A percentile compares a stretch with the other conserved stretches of the same genome.
Evolutionary conservation across 768 basidiomycete species (phyloP).

Genomic region (Boletus sensibilis): DNA sequence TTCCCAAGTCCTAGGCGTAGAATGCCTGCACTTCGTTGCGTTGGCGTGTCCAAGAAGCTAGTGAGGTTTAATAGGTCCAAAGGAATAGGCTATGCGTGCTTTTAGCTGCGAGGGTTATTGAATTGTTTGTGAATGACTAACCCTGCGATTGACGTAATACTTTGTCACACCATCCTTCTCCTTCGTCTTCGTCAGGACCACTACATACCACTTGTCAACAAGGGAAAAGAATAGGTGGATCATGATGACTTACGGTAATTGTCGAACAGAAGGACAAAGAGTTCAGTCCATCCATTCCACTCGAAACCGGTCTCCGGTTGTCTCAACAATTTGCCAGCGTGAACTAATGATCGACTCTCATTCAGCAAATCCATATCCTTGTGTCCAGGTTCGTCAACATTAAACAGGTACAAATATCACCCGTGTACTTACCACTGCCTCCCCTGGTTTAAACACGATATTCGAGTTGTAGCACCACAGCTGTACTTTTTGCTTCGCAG

Average conservation of each 20-base stretch:
- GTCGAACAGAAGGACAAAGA: slow-evolving; percentile 90
- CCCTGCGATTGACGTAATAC: slow-evolving; percentile 79
- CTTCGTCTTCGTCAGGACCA: slow-evolving; percentile 86
- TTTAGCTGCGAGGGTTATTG: neutral
- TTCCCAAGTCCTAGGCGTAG: slow-evolving; percentile 57
- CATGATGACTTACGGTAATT: slow-evolving; percentile 73
- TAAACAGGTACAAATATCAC: neutral
- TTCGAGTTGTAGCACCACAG: slow-evolving; percentile 84
- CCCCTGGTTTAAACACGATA: slow-evolving; percentile 76
- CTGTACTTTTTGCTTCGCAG: slow-evolving; percentile 86
- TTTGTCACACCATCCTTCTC: slow-evolving; percentile 73
- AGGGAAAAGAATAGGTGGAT: neutral
- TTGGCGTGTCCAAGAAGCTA: slow-evolving; percentile 77
- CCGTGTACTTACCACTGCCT: slow-evolving; percentile 50
- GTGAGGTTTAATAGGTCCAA: slow-evolving; percentile 85
- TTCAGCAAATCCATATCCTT: slow-evolving; percentile 89
- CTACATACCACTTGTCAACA: slow-evolving; percentile 39
- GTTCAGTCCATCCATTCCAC: slow-evolving; percentile 88
- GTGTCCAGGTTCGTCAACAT: slow-evolving; percentile 1
- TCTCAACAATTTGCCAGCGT: slow-evolving; percentile 78
- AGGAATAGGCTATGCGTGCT: slow-evolving; percentile 72
- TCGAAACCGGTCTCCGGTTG: slow-evolving; percentile 88
- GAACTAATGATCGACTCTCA: slow-evolving; percentile 78
- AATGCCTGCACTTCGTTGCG: slow-evolving; percentile 71
- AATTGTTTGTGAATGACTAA: slow-evolving; percentile 34